Conservation (phyloP, 768 basidiomycete species). For the Boletales sp. region DNA sequence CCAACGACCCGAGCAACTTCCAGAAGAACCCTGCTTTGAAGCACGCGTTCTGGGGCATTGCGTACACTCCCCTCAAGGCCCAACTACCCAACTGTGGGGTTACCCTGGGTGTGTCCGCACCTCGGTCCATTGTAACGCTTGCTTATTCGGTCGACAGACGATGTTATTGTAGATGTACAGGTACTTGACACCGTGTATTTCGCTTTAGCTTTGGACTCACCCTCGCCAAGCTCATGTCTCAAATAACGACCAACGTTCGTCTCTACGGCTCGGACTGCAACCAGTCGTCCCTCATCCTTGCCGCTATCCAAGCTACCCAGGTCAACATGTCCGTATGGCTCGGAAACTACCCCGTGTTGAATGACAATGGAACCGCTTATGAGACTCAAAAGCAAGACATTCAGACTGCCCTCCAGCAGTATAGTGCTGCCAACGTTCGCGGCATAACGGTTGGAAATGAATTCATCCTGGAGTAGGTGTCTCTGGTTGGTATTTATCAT, state of each 20-base stretch:
- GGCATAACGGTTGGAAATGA: conserved; percentile 94
- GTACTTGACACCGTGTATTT: conserved; percentile 31
- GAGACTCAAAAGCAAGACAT: conserved; percentile 67
- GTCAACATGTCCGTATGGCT: conserved; percentile 80
- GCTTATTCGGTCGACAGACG: conserved; percentile 28
- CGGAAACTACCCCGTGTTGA: conserved; percentile 62
- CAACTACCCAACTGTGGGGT: conserved; percentile 69
- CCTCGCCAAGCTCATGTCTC: conserved; percentile 63
- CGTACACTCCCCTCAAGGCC: conserved; percentile 80
- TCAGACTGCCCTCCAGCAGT: conserved; percentile 65
- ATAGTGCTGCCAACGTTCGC: conserved; percentile 68
- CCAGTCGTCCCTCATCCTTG: conserved; percentile 74
- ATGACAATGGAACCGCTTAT: conserved; percentile 69
- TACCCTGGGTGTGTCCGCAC: conserved; percentile 30
- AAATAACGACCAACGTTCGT: conserved; percentile 77
- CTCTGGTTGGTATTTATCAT: background rate
- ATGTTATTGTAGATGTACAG: conserved; percentile 71
- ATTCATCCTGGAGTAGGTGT: conserved; percentile 70
- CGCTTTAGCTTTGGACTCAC: conserved; percentile 5
- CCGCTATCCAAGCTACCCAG: conserved; percentile 88
- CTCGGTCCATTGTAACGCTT: background rate
- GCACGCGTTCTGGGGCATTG: conserved; percentile 80
- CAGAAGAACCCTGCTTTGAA: conserved; percentile 62
- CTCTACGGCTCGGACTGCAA: conserved; percentile 89
- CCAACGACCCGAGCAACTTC: conserved; percentile 78